These are phyloP conservation scores for Pythium guiyangense DNA, from an alignment of 352 stramenopile species.

Conservation along the genomic window DNA sequence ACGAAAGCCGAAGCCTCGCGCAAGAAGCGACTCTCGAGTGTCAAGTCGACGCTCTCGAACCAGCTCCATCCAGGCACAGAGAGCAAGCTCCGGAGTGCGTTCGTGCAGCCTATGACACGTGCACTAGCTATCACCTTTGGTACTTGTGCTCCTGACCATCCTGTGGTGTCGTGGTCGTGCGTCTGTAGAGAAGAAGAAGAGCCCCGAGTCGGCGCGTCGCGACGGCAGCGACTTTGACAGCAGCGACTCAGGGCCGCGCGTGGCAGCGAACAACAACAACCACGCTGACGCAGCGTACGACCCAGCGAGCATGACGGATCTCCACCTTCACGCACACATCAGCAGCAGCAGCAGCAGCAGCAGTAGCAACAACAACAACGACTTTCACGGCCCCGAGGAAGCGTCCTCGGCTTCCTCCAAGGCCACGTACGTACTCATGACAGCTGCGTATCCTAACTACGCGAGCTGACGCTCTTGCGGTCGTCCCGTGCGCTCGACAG, in stretches of 20 bases:
- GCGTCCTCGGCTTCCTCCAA: not conserved
- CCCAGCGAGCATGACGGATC: not conserved
- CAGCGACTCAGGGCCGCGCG: not conserved
- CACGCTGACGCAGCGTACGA: conserved; percentile 14
- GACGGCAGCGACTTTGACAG: conserved; percentile 12
- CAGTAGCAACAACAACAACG: conserved; percentile 7
- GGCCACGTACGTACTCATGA: conserved; percentile 2
- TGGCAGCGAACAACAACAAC: conserved; percentile 20
- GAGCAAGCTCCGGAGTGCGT: conserved; percentile 65
- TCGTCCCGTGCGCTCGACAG: conserved; percentile 9
- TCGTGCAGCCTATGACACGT: no score
- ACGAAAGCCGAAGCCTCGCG: conserved; percentile 60
- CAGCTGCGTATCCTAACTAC: not conserved
- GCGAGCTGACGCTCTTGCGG: not conserved
- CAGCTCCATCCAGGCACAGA: conserved; percentile 61
- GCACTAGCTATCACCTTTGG: no score
- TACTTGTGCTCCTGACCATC: not conserved
- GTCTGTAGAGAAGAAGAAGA: conserved; percentile 35
- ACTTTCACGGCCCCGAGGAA: conserved; percentile 7
- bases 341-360: not conserved
- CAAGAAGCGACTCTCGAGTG: conserved; percentile 62
- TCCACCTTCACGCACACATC: not conserved
- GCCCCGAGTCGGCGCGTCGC: conserved; percentile 18
- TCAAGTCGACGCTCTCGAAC: conserved; percentile 77
- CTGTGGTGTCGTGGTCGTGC: conserved; percentile 4